phyloP scores from a whole-genome alignment of 768 basidiomycete genomes.

The Bullera alba region DNA sequence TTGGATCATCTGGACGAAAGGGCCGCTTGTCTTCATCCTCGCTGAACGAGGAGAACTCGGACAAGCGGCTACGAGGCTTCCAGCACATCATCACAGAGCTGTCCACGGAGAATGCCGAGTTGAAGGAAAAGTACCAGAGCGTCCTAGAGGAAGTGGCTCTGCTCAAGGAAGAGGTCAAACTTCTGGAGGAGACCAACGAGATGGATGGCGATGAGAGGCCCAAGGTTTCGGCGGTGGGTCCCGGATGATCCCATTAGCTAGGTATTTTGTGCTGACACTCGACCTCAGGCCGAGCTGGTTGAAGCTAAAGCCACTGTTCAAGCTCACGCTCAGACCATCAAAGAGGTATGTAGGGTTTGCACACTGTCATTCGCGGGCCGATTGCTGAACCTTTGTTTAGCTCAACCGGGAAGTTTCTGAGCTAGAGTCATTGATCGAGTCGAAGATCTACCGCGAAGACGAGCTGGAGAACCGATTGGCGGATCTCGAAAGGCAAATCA shows the following conservation, averaged over 20 bases:
- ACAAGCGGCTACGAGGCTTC: conserved; percentile 38
- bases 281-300: conserved; percentile 51
- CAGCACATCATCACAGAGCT: conserved; percentile 78
- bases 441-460: conserved; percentile 59
- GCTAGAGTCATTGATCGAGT: conserved; percentile 85
- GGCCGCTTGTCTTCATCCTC: conserved; percentile 28
- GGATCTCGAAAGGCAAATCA: conserved; percentile 28
- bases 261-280: conserved; percentile 36
- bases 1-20: not conserved
- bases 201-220: conserved; percentile 6
- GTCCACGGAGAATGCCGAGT: conserved; percentile 66
- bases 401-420: conserved; percentile 88
- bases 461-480: conserved; percentile 37
- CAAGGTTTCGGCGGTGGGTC: not conserved
- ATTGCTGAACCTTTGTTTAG: conserved; percentile 47
- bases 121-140: conserved; percentile 61
- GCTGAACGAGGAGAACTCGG: conserved; percentile 18
- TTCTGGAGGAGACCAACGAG: conserved; percentile 59
- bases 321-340: conserved; percentile 19
- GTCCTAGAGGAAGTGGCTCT: conserved; percentile 70
- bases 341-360: conserved; percentile 21
- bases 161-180: conserved; percentile 69
- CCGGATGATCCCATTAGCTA: not conserved
- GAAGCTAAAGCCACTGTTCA: conserved; percentile 16
- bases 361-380: not conserved